phyloP scores from a whole-genome alignment of 2,329 filamentous ascomycete species.

The Hypocrella siamensis region DNA sequence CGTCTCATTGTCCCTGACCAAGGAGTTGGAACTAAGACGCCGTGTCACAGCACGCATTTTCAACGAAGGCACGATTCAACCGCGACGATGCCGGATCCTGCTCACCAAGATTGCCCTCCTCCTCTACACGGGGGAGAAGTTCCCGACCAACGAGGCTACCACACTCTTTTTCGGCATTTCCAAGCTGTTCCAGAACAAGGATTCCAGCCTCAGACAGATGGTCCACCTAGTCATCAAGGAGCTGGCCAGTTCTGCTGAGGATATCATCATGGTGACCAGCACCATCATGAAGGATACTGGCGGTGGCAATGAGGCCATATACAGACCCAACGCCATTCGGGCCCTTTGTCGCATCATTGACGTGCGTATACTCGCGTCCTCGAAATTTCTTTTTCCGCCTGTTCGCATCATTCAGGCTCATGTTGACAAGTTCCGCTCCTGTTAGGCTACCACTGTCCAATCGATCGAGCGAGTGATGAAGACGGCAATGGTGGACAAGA shows the following conservation, averaged over 20 bases:
- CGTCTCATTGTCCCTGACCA: background rate
- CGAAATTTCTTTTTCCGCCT: background rate
- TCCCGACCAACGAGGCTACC: constrained; percentile 93
- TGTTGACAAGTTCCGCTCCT: background rate
- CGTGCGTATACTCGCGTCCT: constrained; percentile 37
- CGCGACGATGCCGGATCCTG: constrained; percentile 91
- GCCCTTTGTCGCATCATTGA: constrained; percentile 94
- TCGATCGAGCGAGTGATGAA: constrained; percentile 98
- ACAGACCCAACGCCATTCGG: constrained; percentile 88
- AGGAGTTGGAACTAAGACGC: constrained; percentile 1
- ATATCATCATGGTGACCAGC: constrained; percentile 99
- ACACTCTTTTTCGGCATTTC: constrained; percentile 98
- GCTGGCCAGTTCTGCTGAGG: constrained; percentile 83
- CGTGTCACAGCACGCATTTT: constrained; percentile 66
- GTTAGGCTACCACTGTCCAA: constrained; percentile 79
- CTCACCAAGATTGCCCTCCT: constrained; percentile 95
- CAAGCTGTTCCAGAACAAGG: constrained; percentile 98
- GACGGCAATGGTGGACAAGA: constrained; percentile 98
- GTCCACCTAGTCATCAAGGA: constrained; percentile 98
- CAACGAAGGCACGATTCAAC: constrained; percentile 93
- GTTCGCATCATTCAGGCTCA: background rate
- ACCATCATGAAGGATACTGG: constrained; percentile 99
- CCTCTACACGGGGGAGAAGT: constrained; percentile 91
- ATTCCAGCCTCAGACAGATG: constrained; percentile 96
- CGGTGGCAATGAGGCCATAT: constrained; percentile 84